Conservation (phyloP, 306 rosid genomes). For the Adenanthera pavonina region DNA sequence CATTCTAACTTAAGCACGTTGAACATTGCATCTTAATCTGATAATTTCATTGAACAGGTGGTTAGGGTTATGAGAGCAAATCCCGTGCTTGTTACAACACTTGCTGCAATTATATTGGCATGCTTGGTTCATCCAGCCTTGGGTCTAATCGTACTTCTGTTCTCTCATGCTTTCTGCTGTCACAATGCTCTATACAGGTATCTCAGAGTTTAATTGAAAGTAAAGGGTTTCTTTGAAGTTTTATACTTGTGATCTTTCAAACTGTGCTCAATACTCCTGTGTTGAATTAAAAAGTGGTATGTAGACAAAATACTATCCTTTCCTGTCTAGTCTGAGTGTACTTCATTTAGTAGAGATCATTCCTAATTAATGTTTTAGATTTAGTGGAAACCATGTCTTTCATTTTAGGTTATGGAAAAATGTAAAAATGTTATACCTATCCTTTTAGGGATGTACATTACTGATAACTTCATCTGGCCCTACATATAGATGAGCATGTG, state of each 20-base stretch:
- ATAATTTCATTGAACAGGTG: constrained; percentile 58
- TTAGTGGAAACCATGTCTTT: not conserved
- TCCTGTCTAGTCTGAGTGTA: not conserved
- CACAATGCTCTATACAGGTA: constrained; percentile 94
- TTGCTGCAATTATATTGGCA: constrained; percentile 69
- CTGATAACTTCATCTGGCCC: constrained; percentile 1
- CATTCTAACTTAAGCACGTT: constrained; percentile 32
- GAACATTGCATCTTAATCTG: constrained; percentile 39
- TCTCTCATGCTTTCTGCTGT: constrained; percentile 78
- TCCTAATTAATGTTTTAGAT: not conserved
- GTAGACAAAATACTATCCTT: not conserved
- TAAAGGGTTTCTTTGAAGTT: not conserved
- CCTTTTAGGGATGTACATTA: constrained; percentile 19
- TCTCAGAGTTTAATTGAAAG: constrained; percentile 33
- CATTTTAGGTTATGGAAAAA: constrained; percentile 17
- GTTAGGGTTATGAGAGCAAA: constrained; percentile 68
- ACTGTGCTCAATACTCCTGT: not conserved
- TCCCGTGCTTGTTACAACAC: constrained; percentile 63
- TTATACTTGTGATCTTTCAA: not conserved
- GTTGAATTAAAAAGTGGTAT: not conserved
- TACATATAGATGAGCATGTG: constrained; percentile 13
- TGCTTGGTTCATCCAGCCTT: constrained; percentile 88
- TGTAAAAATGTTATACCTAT: not conserved
- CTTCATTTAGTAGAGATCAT: not conserved
- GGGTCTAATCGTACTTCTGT: constrained; percentile 73